Evolutionary conservation across 2,329 filamentous ascomycete genomes (phyloP).

Genomic region (Aureobasidium lini): DNA sequence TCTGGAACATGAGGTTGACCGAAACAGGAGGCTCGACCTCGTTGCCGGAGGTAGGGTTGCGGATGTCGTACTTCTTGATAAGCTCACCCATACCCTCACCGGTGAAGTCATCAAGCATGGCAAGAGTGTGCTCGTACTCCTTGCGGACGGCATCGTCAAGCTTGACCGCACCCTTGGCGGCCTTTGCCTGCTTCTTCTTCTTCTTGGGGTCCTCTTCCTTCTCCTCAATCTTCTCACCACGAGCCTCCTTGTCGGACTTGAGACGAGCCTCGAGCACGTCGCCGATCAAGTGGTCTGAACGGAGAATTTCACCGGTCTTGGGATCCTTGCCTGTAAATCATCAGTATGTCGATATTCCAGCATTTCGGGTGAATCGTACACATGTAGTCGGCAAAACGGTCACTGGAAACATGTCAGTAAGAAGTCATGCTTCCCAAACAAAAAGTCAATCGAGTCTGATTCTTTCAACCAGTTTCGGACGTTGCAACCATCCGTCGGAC

Average conservation of each 20-base stretch:
- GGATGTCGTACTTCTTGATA: constrained; percentile 86
- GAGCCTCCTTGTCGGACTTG: constrained; percentile 86
- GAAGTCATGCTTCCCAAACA: too few species aligned
- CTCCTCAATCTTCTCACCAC: constrained; percentile 68
- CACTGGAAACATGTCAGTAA: constrained; percentile 28
- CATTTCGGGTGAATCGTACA: too few species aligned
- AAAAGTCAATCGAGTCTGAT: too few species aligned
- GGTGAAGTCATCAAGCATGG: constrained; percentile 91
- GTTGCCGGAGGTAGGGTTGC: constrained; percentile 72
- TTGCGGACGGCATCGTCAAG: constrained; percentile 77
- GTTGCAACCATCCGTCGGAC: too few species aligned
- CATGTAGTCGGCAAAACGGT: constrained; percentile 97
- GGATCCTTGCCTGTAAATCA: constrained; percentile 52
- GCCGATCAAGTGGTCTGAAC: constrained; percentile 94
- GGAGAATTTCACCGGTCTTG: constrained; percentile 92
- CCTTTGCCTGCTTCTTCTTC: constrained; percentile 72
- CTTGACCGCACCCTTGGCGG: constrained; percentile 61
- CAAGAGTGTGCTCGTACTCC: constrained; percentile 87
- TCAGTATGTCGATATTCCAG: too few species aligned
- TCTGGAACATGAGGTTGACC: constrained; percentile 99
- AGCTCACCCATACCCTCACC: constrained; percentile 78
- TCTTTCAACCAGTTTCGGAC: too few species aligned
- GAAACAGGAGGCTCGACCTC: constrained; percentile 73
- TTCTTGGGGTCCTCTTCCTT: constrained; percentile 75
- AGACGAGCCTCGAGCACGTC: constrained; percentile 81